These are phyloP conservation scores for Anastatica hierochuntica DNA, from an alignment of 345 rosid genomes.

Conservation along the genomic window DNA sequence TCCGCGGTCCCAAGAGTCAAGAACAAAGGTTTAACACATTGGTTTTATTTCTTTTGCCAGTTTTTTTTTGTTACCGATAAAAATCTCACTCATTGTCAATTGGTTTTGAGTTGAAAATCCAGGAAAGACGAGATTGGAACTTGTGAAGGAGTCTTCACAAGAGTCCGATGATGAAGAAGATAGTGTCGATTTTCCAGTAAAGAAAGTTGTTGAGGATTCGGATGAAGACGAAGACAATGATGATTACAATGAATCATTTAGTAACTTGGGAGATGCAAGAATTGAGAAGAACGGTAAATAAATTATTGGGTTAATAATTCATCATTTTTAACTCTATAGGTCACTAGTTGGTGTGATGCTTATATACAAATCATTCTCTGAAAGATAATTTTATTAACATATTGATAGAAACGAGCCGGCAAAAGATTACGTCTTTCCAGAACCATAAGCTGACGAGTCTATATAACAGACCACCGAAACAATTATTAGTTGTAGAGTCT, in stretches of 20 bases:
- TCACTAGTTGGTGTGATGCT: too few relatives aligned
- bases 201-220: background rate
- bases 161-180: background rate
- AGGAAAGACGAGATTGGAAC: conserved; percentile 10
- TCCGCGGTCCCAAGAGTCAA: background rate
- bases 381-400: too few relatives aligned
- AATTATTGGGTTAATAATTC: too few relatives aligned
- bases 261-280: background rate
- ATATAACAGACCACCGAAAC: too few relatives aligned
- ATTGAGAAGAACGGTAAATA: too few relatives aligned
- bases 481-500: background rate
- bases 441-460: too few relatives aligned
- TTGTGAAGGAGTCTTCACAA: conserved; percentile 3
- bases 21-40: conserved; percentile 3
- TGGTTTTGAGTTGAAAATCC: background rate
- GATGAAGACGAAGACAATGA: background rate
- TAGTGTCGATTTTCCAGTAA: background rate
- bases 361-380: too few relatives aligned
- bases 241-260: background rate
- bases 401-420: too few relatives aligned
- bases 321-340: too few relatives aligned
- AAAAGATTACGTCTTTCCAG: too few relatives aligned
- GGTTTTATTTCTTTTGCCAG: background rate
- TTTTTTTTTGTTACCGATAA: background rate
- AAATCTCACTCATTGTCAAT: too few relatives aligned